Base-by-base conservation (phyloP, 805 yeast species). In the Wickerhamiella allomyrinae region DNA sequence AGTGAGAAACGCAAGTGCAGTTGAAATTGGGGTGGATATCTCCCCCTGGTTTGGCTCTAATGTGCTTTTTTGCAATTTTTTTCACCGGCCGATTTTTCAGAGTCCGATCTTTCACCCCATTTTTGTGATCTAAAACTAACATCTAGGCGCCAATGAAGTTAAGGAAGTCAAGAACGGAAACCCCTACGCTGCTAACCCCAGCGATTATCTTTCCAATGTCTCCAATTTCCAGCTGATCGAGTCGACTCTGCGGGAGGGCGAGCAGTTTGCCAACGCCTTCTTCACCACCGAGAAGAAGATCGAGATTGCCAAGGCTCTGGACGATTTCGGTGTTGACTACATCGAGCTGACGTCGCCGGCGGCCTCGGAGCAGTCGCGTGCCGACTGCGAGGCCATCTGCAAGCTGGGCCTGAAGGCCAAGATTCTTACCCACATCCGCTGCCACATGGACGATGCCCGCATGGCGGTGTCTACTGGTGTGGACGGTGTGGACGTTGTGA, bases 381-480 rank as follows among this genome's bases (percentile, higher is more conserved):
- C 60, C 47, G 98, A 89, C 65, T 89, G 97, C 71, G 97, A 91
- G 69, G 96, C 97, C 45, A 89, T 89, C 54, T 91, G 97, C 73
- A 89, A 91, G 70, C 73, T 91, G 53, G 97, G 97, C 9, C 76
- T 89, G 62, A 85, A 82, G 68, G 89, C 96, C 50, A 89, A 91
- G 70, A 85, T 91, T 50, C 74, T 89, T 53, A 89, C 98, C 39
- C 97, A 89, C 63, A 91, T 91, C 53, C 77, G 97, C 66, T 89
- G 98, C 67, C 96, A 89, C 67, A 89, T 89, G 96, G 97, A 89
- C 64, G 98, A 91, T 58, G 98, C 97, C 44, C 74, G 79, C 56
- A 83, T 91, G 46, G 98, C 98, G 5, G 98, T 89, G 38, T 91
- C 84, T 58, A 89, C 97, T 31, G 97, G 98, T 61, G 98, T 91